Evolutionary conservation across 2,329 filamentous ascomycete genomes (phyloP).

Genomic region (Helicocarpus griseus): DNA sequence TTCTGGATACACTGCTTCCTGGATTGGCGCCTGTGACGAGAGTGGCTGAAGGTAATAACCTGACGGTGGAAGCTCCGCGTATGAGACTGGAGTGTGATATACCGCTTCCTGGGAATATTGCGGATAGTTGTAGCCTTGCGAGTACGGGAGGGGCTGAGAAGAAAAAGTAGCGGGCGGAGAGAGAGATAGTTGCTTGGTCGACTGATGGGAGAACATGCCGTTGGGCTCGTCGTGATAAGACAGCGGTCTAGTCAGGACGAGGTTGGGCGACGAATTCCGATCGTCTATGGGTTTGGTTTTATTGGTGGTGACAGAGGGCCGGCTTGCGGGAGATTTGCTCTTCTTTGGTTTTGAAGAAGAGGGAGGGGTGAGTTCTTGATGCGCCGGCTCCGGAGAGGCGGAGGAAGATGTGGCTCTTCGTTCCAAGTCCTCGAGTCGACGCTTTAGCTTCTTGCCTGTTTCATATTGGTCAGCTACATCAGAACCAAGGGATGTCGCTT

Average conservation of each 20-base stretch:
- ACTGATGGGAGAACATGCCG: constrained; percentile 48
- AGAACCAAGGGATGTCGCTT: too few species aligned
- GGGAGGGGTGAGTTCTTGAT: constrained; percentile 36
- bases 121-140: constrained; percentile 33
- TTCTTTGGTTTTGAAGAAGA: not conserved
- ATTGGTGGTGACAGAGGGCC: constrained; percentile 12
- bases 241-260: constrained; percentile 24
- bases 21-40: constrained; percentile 25
- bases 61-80: constrained; percentile 26
- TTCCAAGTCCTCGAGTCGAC: constrained; percentile 55
- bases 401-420: constrained; percentile 52
- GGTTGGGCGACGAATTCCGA: constrained; percentile 9
- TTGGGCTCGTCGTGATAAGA: constrained; percentile 37
- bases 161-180: constrained; percentile 49
- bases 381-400: constrained; percentile 50
- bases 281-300: constrained; percentile 21
- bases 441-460: constrained; percentile 57
- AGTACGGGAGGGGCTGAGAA: constrained; percentile 34
- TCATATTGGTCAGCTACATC: constrained; percentile 2
- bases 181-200: constrained; percentile 49
- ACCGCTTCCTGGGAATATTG: constrained; percentile 26
- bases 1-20: constrained; percentile 42
- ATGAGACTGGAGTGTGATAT: constrained; percentile 26
- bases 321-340: constrained; percentile 6
- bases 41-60: constrained; percentile 31